A percentile compares a stretch with the other conserved stretches of the same genome.
phyloP scores from a whole-genome alignment of 2,329 filamentous ascomycete genomes.

The Xylariaceae sp. region DNA sequence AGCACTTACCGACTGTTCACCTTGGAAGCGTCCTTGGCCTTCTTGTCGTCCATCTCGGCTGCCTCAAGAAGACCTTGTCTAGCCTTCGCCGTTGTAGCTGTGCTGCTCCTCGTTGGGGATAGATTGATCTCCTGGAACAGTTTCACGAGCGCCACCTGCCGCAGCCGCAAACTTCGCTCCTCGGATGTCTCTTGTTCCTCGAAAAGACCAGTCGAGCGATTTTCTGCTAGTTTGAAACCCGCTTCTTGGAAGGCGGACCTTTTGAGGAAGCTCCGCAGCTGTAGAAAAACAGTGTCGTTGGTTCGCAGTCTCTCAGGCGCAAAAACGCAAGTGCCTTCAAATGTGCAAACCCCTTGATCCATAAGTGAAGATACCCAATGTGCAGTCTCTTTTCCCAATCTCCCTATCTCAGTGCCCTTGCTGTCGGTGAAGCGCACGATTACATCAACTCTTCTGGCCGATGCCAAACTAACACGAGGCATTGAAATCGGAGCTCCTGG shows the following conservation, averaged over 20 bases:
- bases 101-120: slow-evolving; percentile 69
- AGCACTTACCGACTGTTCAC: slow-evolving; percentile 15
- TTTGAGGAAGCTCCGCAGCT: slow-evolving; percentile 74
- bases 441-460: slow-evolving; percentile 70
- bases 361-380: slow-evolving; percentile 90
- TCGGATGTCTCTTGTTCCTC: slow-evolving; percentile 82
- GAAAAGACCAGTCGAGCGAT: slow-evolving; percentile 69
- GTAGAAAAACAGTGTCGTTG: slow-evolving; percentile 92
- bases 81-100: slow-evolving; percentile 70
- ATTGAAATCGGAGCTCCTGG: slow-evolving; percentile 30
- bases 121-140: slow-evolving; percentile 87
- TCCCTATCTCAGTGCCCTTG: slow-evolving; percentile 76
- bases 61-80: slow-evolving; percentile 80
- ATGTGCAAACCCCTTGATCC: slow-evolving; percentile 82
- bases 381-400: slow-evolving; percentile 80
- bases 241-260: slow-evolving; percentile 66
- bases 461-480: slow-evolving; percentile 39
- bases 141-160: slow-evolving; percentile 83
- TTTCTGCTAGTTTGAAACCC: slow-evolving; percentile 59
- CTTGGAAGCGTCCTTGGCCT: slow-evolving; percentile 50
- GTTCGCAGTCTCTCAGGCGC: slow-evolving; percentile 79
- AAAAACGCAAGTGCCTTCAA: slow-evolving; percentile 85
- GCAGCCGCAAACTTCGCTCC: slow-evolving; percentile 75
- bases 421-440: slow-evolving; percentile 86
- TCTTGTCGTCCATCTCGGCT: slow-evolving; percentile 83